Evolutionary conservation across 805 yeast genomes (phyloP).

Genomic region (Starmerella riodocensis): DNA sequence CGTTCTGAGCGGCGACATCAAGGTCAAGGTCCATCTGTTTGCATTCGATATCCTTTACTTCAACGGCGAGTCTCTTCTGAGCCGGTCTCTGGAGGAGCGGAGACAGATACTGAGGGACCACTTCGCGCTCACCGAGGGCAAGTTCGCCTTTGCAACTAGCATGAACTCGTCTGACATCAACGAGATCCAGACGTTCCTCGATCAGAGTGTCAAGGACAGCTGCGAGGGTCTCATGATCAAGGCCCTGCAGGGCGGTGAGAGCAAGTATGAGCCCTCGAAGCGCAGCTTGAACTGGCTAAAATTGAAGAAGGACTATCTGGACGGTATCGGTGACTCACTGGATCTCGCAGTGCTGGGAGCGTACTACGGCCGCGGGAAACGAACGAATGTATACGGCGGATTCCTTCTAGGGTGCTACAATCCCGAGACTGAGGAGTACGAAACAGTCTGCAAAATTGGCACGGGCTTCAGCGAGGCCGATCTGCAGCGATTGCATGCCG

Average conservation of each 20-base stretch:
- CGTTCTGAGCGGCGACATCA: constrained; percentile 74
- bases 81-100: constrained; percentile 55
- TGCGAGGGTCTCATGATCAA: constrained; percentile 98
- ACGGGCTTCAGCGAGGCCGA: constrained; percentile 90
- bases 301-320: constrained; percentile 83
- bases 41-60: constrained; percentile 75
- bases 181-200: constrained; percentile 72
- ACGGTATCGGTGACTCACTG: constrained; percentile 90
- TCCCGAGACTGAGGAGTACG: constrained; percentile 81
- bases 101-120: constrained; percentile 45
- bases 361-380: constrained; percentile 81
- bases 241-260: constrained; percentile 65
- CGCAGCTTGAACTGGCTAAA: constrained; percentile 93
- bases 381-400: constrained; percentile 93
- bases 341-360: constrained; percentile 93
- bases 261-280: constrained; percentile 85
- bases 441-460: constrained; percentile 92
- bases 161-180: constrained; percentile 55
- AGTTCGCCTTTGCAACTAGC: constrained; percentile 65
- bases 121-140: constrained; percentile 53
- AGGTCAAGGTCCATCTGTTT: constrained; percentile 81
- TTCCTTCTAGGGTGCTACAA: constrained; percentile 83
- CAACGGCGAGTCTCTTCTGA: constrained; percentile 60
- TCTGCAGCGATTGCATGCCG: constrained; percentile 44
- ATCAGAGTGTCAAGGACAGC: constrained; percentile 73